A percentile compares a stretch with the other conserved stretches of the same genome.
phyloP scores from a whole-genome alignment of 306 rosid species.

The Dicorynia guianensis region DNA sequence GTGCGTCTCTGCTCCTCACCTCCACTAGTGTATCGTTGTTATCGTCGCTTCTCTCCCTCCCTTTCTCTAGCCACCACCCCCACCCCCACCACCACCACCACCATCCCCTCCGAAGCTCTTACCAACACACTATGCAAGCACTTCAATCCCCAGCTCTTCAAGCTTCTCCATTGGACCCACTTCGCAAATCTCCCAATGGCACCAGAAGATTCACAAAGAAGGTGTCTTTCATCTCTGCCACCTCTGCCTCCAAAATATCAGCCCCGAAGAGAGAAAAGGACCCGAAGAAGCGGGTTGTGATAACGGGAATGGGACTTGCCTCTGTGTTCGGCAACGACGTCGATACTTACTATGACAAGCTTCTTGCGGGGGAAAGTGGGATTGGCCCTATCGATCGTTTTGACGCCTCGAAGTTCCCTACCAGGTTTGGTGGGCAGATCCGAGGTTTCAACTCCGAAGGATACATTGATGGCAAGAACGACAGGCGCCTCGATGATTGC shows the following conservation, averaged over 20 bases:
- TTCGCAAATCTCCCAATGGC: slow-evolving; percentile 48
- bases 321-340: slow-evolving; percentile 91
- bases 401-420: slow-evolving; percentile 94
- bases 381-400: slow-evolving; percentile 75
- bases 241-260: slow-evolving; percentile 50
- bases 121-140: slow-evolving; percentile 60
- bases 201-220: slow-evolving; percentile 26
- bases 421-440: slow-evolving; percentile 96
- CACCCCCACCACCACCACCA: neutral
- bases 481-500: slow-evolving; percentile 86
- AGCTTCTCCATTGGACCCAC: slow-evolving; percentile 60
- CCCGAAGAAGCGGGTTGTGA: slow-evolving; percentile 93
- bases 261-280: slow-evolving; percentile 86
- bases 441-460: slow-evolving; percentile 81
- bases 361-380: slow-evolving; percentile 91
- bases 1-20: neutral
- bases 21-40: slow-evolving; percentile 33
- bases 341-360: slow-evolving; percentile 78
- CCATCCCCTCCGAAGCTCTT: neutral
- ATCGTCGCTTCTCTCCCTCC: slow-evolving; percentile 32
- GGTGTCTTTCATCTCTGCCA: slow-evolving; percentile 60
- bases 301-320: slow-evolving; percentile 89
- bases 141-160: slow-evolving; percentile 63
- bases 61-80: neutral
- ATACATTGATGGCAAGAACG: slow-evolving; percentile 93